phyloP scores from a whole-genome alignment of 2,329 filamentous ascomycete species.

The Fusarium subglutinans region DNA sequence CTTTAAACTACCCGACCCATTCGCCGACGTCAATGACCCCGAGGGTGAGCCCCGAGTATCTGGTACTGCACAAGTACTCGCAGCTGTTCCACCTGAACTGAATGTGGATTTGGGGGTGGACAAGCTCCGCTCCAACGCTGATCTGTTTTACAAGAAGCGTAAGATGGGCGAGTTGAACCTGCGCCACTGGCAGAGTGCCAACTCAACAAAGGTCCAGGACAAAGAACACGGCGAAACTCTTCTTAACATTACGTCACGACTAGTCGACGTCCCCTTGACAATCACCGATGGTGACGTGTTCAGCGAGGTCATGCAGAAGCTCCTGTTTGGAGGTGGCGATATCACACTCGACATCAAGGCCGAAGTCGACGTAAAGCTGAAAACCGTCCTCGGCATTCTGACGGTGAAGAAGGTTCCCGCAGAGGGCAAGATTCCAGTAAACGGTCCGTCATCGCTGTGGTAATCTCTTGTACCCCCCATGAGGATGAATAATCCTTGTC shows the following conservation, averaged over 20 bases:
- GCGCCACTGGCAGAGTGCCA: constrained; percentile 83
- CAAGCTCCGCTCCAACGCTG: constrained; percentile 77
- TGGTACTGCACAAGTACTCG: constrained; percentile 81
- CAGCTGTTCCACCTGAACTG: constrained; percentile 84
- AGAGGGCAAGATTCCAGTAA: constrained; percentile 87
- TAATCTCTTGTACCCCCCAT: constrained; percentile 43
- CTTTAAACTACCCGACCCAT: constrained; percentile 83
- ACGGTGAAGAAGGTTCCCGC: constrained; percentile 85
- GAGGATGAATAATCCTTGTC: constrained; percentile 39
- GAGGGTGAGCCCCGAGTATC: constrained; percentile 81
- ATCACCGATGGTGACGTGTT: constrained; percentile 85
- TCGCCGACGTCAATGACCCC: constrained; percentile 78
- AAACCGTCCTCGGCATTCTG: constrained; percentile 83
- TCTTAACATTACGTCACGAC: constrained; percentile 78
- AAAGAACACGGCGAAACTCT: constrained; percentile 66
- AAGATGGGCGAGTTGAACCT: constrained; percentile 86
- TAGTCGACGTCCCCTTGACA: constrained; percentile 81
- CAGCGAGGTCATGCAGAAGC: constrained; percentile 78
- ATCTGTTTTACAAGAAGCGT: constrained; percentile 80
- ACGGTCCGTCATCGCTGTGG: constrained; percentile 80
- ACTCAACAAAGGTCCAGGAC: constrained; percentile 73
- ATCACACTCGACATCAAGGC: constrained; percentile 81
- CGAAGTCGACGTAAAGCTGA: constrained; percentile 81
- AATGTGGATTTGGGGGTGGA: constrained; percentile 85
- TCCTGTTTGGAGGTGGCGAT: constrained; percentile 77